These are phyloP conservation scores for Mycocentrospora acerina DNA, from an alignment of 2,329 filamentous ascomycete genomes.

Conservation along the genomic window DNA sequence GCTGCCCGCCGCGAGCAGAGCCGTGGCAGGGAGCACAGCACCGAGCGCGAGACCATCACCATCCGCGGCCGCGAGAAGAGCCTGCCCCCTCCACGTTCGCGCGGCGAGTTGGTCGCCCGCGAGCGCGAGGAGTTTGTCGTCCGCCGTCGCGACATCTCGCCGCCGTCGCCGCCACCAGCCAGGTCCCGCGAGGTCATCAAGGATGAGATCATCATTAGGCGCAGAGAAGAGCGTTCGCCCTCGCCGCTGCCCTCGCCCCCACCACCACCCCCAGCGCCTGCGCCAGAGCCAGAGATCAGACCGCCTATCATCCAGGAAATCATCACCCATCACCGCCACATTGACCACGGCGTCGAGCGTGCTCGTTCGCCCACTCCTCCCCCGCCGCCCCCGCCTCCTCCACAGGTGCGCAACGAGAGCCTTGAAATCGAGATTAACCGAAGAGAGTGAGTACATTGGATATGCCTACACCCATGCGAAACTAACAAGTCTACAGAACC, in stretches of 20 bases:
- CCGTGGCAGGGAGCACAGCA: conserved; percentile 35
- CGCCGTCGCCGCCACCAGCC: conserved; percentile 35
- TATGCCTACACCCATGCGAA: neutral
- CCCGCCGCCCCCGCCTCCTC: conserved; percentile 50
- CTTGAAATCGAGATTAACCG: conserved; percentile 60
- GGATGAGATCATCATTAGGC: conserved; percentile 48
- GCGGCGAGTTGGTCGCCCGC: conserved; percentile 41
- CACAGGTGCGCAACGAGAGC: conserved; percentile 52
- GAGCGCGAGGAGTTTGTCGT: conserved; percentile 46
- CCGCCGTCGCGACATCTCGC: conserved; percentile 41
- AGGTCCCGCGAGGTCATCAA: conserved; percentile 40
- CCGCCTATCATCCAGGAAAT: conserved; percentile 86
- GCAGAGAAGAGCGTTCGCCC: conserved; percentile 49
- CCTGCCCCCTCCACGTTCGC: conserved; percentile 37
- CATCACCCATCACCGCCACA: conserved; percentile 83
- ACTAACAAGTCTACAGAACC: conserved; percentile 24
- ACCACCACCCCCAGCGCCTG: conserved; percentile 49
- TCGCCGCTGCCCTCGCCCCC: conserved; percentile 53
- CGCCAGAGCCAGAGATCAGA: conserved; percentile 67
- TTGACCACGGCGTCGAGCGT: conserved; percentile 69
- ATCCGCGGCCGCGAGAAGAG: conserved; percentile 40
- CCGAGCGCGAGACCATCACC: conserved; percentile 38
- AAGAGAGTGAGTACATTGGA: conserved; percentile 44
- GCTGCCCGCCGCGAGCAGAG: conserved; percentile 39
- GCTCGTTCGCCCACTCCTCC: conserved; percentile 52